A percentile compares a stretch with the other conserved stretches of the same genome.
These are phyloP conservation scores for Fraxinus angustifolia DNA, from an alignment of 305 asterid genomes.

Conservation along the genomic window DNA sequence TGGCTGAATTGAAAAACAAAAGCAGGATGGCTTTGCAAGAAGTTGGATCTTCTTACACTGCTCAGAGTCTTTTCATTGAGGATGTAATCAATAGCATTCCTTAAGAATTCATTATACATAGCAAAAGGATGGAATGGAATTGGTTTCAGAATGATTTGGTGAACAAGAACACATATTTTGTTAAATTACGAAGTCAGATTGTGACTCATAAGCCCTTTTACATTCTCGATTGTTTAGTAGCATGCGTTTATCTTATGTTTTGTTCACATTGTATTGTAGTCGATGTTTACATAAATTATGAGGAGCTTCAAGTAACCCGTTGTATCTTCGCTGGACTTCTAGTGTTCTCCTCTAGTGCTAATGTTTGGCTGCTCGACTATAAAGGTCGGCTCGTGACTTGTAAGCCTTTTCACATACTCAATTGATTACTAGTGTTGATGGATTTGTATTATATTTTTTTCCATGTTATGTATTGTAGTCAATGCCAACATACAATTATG, in stretches of 20 bases:
- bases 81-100: neutral
- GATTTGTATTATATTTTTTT: too few relatives aligned
- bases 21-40: conserved; percentile 4
- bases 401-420: too few relatives aligned
- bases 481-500: neutral
- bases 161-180: neutral
- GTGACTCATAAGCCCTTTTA: too few relatives aligned
- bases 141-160: neutral
- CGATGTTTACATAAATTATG: too few relatives aligned
- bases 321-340: too few relatives aligned
- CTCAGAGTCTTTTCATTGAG: conserved; percentile 10
- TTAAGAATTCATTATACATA: neutral
- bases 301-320: too few relatives aligned
- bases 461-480: neutral
- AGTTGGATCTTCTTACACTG: conserved; percentile 21
- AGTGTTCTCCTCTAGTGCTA: too few relatives aligned
- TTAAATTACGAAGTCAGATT: neutral
- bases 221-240: too few relatives aligned
- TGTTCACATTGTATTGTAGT: neutral
- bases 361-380: too few relatives aligned
- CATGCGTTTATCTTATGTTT: too few relatives aligned
- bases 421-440: too few relatives aligned
- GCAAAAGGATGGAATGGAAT: neutral
- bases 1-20: neutral
- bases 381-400: too few relatives aligned